Evolutionary conservation across 345 rosid species (phyloP).

Genomic region (Citrus australasica): DNA sequence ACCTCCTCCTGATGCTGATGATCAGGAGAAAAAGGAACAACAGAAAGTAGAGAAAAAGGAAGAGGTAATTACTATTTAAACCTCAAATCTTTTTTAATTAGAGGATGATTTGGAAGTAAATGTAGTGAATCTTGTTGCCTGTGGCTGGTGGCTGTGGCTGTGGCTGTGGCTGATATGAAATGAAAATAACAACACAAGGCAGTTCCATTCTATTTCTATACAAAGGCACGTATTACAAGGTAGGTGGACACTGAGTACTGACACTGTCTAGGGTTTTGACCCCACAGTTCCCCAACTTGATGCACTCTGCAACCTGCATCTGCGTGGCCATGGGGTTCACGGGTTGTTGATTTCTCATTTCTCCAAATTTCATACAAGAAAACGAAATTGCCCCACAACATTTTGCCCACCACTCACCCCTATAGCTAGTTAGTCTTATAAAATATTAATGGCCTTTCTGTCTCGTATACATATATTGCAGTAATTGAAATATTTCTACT

Average conservation of each 20-base stretch:
- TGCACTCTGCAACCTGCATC: background rate
- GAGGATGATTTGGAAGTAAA: background rate
- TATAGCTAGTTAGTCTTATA: too few relatives aligned
- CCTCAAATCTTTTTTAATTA: background rate
- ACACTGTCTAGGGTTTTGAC: conserved; percentile 18
- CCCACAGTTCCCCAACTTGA: conserved; percentile 25
- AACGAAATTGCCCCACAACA: background rate
- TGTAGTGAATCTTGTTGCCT: background rate
- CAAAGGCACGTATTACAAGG: conserved; percentile 35
- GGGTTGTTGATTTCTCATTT: background rate
- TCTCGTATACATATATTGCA: too few relatives aligned
- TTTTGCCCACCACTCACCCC: background rate
- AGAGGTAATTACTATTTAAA: conserved; percentile 41
- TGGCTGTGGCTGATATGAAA: conserved; percentile 9
- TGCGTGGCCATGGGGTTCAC: background rate
- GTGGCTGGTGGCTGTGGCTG: conserved; percentile 19
- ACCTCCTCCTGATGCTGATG: background rate
- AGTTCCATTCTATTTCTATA: background rate
- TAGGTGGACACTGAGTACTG: background rate
- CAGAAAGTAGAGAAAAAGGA: conserved; percentile 47
- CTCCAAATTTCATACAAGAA: background rate
- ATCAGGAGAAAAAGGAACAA: conserved; percentile 27
- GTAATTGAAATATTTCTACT: too few relatives aligned
- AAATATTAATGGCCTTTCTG: too few relatives aligned
- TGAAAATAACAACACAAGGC: conserved; percentile 45